Conservation (phyloP, 225 moss, liverwort and hornwort species). For the Lunularia cruciata region DNA sequence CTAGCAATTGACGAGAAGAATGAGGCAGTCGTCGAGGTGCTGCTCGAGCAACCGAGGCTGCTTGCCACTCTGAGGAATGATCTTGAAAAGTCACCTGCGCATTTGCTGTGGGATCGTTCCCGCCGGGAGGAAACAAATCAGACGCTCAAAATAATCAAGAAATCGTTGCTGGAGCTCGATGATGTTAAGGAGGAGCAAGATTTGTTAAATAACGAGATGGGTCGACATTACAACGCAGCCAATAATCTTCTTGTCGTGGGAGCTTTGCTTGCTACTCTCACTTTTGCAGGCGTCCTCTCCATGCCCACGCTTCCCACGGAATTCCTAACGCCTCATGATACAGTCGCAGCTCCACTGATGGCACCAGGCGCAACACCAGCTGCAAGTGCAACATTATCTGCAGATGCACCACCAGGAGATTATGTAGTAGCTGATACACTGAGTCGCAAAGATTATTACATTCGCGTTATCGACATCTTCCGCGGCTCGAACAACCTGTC, state of each 20-base stretch:
- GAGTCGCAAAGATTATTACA: slow-evolving; percentile 1
- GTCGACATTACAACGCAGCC: not conserved
- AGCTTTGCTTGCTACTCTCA: not conserved
- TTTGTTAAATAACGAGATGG: not conserved
- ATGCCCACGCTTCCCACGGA: not conserved
- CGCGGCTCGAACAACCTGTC: slow-evolving; percentile 16
- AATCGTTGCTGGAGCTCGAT: not conserved
- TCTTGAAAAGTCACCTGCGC: not conserved
- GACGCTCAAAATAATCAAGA: not conserved
- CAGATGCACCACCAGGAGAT: not conserved
- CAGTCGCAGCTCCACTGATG: not conserved
- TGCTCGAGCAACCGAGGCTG: not conserved
- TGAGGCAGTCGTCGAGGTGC: not conserved
- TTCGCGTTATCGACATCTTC: not conserved
- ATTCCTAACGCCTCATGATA: not conserved
- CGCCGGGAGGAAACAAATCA: no score
- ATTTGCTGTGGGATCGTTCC: not conserved
- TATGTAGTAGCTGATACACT: not conserved
- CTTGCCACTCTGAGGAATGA: not conserved
- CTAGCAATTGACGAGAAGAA: slow-evolving; percentile 8
- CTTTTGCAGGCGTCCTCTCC: slow-evolving; percentile 2
- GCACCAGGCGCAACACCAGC: not conserved
- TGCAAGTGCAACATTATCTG: not conserved
- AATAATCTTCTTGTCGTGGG: not conserved
- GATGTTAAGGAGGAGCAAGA: not conserved